Percentiles rank a stretch among this genome's conserved stretches.
Conservation (phyloP, 129 eudicot genomes). For the Helichrysum umbraculigerum region DNA sequence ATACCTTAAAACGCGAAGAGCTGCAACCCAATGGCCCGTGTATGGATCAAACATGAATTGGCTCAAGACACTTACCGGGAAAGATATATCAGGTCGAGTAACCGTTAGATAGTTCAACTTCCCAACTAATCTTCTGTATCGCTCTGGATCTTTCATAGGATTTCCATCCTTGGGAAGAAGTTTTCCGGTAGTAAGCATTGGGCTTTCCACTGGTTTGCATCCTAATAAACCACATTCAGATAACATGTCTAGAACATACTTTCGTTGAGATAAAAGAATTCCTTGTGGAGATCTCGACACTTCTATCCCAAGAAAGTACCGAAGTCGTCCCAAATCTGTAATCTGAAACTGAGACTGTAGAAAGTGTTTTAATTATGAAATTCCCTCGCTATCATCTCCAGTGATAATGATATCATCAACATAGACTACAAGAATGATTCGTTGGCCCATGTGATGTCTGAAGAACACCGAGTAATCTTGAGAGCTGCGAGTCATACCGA, state of each 20-base stretch:
- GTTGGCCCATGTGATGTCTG: not conserved
- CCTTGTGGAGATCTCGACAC: not conserved
- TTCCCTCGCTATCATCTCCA: not conserved
- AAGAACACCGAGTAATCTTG: not conserved
- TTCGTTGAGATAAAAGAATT: not conserved
- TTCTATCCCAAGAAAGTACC: not conserved
- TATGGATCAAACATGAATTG: too few relatives aligned
- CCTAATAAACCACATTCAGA: not conserved
- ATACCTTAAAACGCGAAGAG: too few relatives aligned
- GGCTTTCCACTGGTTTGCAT: not conserved
- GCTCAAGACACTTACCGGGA: too few relatives aligned
- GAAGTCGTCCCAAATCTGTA: not conserved
- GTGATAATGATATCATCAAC: not conserved
- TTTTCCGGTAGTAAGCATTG: not conserved
- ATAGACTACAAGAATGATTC: not conserved
- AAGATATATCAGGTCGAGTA: too few relatives aligned
- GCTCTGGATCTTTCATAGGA: not conserved
- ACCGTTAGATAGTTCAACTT: not conserved
- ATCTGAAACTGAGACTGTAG: not conserved
- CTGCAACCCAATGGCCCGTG: too few relatives aligned
- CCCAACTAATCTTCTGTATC: not conserved
- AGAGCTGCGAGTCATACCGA: not conserved
- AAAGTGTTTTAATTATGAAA: not conserved
- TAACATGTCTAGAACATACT: not conserved
- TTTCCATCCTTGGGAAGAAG: not conserved